Evolutionary conservation across 2,329 filamentous ascomycete species (phyloP), one percentile per base, ranked within the genome.

Genomic region (Colletotrichum phormii): DNA sequence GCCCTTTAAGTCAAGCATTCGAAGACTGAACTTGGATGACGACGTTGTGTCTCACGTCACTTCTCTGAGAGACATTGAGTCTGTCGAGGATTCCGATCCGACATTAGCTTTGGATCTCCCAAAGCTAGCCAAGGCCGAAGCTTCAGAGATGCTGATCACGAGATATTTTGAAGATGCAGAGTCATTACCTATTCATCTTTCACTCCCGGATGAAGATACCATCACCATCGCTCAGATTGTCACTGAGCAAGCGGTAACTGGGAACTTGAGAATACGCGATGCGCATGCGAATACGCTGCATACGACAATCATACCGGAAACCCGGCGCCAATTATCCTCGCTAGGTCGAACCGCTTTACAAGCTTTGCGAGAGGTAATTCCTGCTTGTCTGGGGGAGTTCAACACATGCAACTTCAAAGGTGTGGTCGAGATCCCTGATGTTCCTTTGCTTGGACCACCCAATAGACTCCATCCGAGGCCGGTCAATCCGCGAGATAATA

Each of bases 211-310:
- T 67, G 87, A 90, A 3, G 91, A 93, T 53, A 86, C 89, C 71
- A 89, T 94, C 42, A 89, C 90, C 64, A 86, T 93, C 31, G 92
- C 91, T 0, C 93, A 94, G 77, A 88, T 94, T 49, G 82, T 94
- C n/a, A 91, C 91, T 2, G 91, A 94, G 72, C 93, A 95, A 78
- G 88, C 92, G 26, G 86, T 89, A 2, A 89, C 86, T 11, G 88
- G 90, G 1, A 75, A 33, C 18, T n/a, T 75, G 33, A 69, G 61
- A 13, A 49, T 75, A 49, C 72, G 69, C 26, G 73, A 71, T 58
- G 64, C 65, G 7, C 61, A 72, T n/a, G 46, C 69, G 37, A 72
- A 64, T 22, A 70, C 69, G 15, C 24, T 75, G 42, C 66, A 70
- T 11, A 64, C 63, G 67, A 72, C 61, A 42, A 77, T 81, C 53